phyloP scores from a whole-genome alignment of 2,329 filamentous ascomycete species.

The Cladophialophora immunda region DNA sequence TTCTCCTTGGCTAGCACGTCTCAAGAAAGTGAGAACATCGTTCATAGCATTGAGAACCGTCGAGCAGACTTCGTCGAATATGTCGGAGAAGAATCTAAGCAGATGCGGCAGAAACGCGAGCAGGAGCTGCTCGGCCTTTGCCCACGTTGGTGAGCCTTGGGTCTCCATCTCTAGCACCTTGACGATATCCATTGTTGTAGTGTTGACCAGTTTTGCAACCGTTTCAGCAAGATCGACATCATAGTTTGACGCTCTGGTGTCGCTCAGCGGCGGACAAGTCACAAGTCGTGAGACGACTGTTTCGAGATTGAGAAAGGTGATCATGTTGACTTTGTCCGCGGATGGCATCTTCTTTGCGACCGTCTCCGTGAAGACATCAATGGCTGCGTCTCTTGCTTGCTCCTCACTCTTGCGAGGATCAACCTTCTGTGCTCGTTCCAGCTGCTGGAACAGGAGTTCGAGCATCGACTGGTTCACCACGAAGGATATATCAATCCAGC shows the following conservation, averaged over 20 bases:
- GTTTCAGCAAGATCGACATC: slow-evolving; percentile 95
- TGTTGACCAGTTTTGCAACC: slow-evolving; percentile 95
- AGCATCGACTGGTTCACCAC: slow-evolving; percentile 92
- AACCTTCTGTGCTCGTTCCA: slow-evolving; percentile 74
- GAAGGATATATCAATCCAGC: slow-evolving; percentile 96
- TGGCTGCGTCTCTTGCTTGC: slow-evolving; percentile 85
- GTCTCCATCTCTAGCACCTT: slow-evolving; percentile 78
- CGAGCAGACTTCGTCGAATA: slow-evolving; percentile 97
- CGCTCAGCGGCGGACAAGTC: slow-evolving; percentile 79
- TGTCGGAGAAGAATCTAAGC: slow-evolving; percentile 93
- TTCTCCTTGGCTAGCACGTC: slow-evolving; percentile 73
- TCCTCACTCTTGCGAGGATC: slow-evolving; percentile 74
- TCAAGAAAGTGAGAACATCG: slow-evolving; percentile 88
- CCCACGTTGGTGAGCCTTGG: slow-evolving; percentile 68
- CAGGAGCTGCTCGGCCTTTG: slow-evolving; percentile 81
- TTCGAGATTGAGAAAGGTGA: slow-evolving; percentile 85
- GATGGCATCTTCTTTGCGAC: slow-evolving; percentile 98
- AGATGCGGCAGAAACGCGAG: slow-evolving; percentile 86
- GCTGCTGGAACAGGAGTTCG: slow-evolving; percentile 82
- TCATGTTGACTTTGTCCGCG: slow-evolving; percentile 91
- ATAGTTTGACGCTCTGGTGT: slow-evolving; percentile 84
- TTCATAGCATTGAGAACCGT: slow-evolving; percentile 93
- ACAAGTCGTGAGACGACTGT: slow-evolving; percentile 87
- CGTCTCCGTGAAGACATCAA: slow-evolving; percentile 95
- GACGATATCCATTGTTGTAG: slow-evolving; percentile 84